Evolutionary conservation across 148 eudicot species (phyloP).

Genomic region (Camellia lanceoleosa): DNA sequence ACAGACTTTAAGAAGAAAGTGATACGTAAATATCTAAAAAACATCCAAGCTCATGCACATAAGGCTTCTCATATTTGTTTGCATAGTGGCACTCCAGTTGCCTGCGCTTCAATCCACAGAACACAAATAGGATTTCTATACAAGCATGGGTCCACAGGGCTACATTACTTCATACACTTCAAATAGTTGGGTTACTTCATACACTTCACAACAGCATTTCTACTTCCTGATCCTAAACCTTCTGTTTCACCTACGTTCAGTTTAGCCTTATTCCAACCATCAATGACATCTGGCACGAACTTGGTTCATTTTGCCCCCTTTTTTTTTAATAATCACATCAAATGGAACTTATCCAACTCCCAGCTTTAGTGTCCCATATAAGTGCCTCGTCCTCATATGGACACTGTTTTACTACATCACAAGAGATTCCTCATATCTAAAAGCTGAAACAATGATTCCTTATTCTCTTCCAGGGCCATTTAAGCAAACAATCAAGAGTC

Average conservation of each 20-base stretch:
- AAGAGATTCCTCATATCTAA: neutral
- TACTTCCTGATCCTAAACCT: neutral
- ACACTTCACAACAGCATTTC: conserved; percentile 4
- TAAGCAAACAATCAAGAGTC: too few species aligned
- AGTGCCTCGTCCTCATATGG: neutral
- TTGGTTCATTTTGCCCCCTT: neutral
- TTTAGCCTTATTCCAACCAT: neutral
- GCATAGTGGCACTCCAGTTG: neutral
- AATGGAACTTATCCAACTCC: neutral
- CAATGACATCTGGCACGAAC: neutral
- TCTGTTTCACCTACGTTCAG: neutral
- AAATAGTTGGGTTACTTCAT: neutral
- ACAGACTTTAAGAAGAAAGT: conserved; percentile 4
- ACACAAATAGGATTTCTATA: conserved; percentile 1
- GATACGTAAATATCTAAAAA: neutral
- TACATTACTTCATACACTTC: neutral
- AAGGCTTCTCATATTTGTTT: neutral
- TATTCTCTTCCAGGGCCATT: neutral
- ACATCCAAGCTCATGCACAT: neutral
- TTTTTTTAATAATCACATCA: neutral
- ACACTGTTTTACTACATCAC: neutral
- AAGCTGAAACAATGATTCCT: neutral
- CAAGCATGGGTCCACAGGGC: neutral
- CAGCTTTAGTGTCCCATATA: neutral
- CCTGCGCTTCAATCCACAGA: neutral